Evolutionary conservation across 2,329 filamentous ascomycete species (phyloP).

Genomic region (Hymenoscyphus salicellus): DNA sequence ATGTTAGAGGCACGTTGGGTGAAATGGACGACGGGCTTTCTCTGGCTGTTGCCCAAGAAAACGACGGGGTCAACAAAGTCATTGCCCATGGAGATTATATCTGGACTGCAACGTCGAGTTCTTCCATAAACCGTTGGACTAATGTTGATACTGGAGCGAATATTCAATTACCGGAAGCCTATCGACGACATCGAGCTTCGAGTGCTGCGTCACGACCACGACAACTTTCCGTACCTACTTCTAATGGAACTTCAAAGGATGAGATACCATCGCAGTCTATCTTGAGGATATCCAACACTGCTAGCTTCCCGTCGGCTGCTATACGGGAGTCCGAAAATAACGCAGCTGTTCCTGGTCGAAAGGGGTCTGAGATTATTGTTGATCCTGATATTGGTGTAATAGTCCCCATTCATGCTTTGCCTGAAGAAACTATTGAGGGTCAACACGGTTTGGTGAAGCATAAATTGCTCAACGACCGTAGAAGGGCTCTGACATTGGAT

Average conservation of each 20-base stretch:
- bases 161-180: slow-evolving; percentile 60
- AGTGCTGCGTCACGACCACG: slow-evolving; percentile 42
- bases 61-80: slow-evolving; percentile 72
- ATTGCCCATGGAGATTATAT: slow-evolving; percentile 54
- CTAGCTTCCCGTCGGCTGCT: slow-evolving; percentile 62
- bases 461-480: slow-evolving; percentile 83
- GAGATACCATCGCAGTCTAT: slow-evolving; percentile 76
- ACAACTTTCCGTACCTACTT: slow-evolving; percentile 38
- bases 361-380: slow-evolving; percentile 55
- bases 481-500: slow-evolving; percentile 84
- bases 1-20: slow-evolving; percentile 68
- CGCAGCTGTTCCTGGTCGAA: slow-evolving; percentile 48
- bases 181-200: slow-evolving; percentile 49
- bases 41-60: slow-evolving; percentile 87
- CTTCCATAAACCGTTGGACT: slow-evolving; percentile 70
- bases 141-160: slow-evolving; percentile 78
- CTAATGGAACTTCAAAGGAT: slow-evolving; percentile 46
- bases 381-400: slow-evolving; percentile 48
- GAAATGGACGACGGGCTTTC: slow-evolving; percentile 85
- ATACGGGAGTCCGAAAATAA: slow-evolving; percentile 54
- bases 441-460: slow-evolving; percentile 95
- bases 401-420: slow-evolving; percentile 64
- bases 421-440: slow-evolving; percentile 83
- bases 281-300: slow-evolving; percentile 79
- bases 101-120: slow-evolving; percentile 71